Evolutionary conservation across 768 basidiomycete genomes (phyloP).

Genomic region (Mycena vitilis): DNA sequence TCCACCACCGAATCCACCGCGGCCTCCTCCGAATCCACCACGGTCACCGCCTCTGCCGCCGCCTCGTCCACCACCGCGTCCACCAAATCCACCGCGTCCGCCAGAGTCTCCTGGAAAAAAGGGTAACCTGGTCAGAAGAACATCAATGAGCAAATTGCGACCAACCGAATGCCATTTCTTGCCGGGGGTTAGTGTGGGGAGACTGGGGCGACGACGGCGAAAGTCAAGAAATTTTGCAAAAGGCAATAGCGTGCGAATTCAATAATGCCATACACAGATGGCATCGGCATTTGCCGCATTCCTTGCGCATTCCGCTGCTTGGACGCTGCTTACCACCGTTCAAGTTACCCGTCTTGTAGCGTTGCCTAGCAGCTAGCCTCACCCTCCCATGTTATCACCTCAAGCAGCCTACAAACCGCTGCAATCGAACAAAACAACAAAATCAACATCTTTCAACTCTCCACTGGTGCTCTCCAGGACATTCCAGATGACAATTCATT

Average conservation of each 20-base stretch:
- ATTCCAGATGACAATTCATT: slow-evolving; percentile 82
- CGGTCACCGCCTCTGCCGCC: slow-evolving; percentile 51
- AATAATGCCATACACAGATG: slow-evolving; percentile 29
- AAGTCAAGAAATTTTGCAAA: slow-evolving; percentile 35
- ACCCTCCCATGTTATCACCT: slow-evolving; percentile 91
- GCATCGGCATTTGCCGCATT: background rate
- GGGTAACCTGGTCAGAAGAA: background rate
- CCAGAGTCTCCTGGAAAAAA: slow-evolving; percentile 60
- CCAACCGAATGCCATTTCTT: slow-evolving; percentile 50
- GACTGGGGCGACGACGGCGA: slow-evolving; percentile 2
- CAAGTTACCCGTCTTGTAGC: background rate
- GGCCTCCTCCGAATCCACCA: slow-evolving; percentile 50
- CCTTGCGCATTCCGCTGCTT: too few relatives aligned
- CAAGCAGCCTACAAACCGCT: slow-evolving; percentile 76
- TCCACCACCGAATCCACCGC: slow-evolving; percentile 47
- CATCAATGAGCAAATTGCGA: background rate
- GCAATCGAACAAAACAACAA: too few relatives aligned
- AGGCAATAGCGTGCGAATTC: slow-evolving; percentile 28
- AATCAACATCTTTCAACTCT: too few relatives aligned
- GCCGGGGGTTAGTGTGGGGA: background rate
- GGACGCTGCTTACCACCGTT: background rate
- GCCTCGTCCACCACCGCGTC: slow-evolving; percentile 58
- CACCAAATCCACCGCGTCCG: slow-evolving; percentile 79
- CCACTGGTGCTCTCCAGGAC: too few relatives aligned
- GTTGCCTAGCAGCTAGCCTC: slow-evolving; percentile 60